Base-by-base conservation (phyloP, 2,329 filamentous ascomycete genomes). In the Xylaria sp. region DNA sequence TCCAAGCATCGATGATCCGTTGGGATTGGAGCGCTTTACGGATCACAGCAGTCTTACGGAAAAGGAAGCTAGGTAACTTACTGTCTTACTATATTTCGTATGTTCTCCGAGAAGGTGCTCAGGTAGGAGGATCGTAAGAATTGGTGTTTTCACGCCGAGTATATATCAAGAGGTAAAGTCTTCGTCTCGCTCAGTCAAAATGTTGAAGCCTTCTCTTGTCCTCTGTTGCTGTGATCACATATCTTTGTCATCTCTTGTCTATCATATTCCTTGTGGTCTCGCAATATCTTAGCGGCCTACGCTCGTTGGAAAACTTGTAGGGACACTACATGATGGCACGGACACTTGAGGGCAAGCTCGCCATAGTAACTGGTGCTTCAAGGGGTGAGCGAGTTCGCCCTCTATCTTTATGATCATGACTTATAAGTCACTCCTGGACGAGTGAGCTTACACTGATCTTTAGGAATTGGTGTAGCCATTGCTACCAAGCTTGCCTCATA, bases 281-380 rank as follows among this genome's bases (percentile, higher is more conserved):
- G 46, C n/a, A 9, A 48, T 48, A 18, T 13, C 4, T 23, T 19
- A 30, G 23, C 4, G 23, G 4, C 5, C 5, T 30, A 30, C 23
- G 23, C 23, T 30, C 23, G 23, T 30, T 30, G 23, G 23, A 5
- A 30, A 30, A 30, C 23, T n/a, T 6, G 4, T n/a, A 35, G 6
- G 19, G 6, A 54, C 44, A 47, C 4, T 37, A 19, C 37, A 23
- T 52, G 37, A 65, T 75, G 74, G 49, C 59, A 37, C 61, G 59
- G 46, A 69, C 74, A 53, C 77, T 88, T n/a, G 85, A 90, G 70
- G 89, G 89, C 66, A 92, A 92, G 73, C 79, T 92, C 55, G 90
- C 84, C 56, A 86, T 95, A 65, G 80, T 94, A 52, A 94, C 91
- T 1, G 91, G 91, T 59, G 88, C 86, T 61, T 91, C 90, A 59